Base-by-base conservation (phyloP, 2,329 filamentous ascomycete species). In the Harringtonia lauricola region DNA sequence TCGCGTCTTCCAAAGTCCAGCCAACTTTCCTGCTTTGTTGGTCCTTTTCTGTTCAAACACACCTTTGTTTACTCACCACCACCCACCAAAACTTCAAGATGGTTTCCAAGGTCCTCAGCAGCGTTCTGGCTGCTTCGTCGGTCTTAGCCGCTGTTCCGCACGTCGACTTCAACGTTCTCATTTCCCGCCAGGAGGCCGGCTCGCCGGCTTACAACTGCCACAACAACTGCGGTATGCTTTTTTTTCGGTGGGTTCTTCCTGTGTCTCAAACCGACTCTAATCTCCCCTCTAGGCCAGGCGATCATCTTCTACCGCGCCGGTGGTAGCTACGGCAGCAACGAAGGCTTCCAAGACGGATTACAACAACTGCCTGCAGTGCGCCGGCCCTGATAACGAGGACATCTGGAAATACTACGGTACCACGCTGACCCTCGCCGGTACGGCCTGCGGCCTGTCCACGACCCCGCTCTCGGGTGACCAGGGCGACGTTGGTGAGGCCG, bases 201-300 rank as follows among this genome's bases (percentile, higher is more conserved):
- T 61, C 59, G 10, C 58, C 63, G 3, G 46, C 53, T 1, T 68
- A 65, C 53, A 63, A 66, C 47, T 68, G 65, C 51, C 64, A 67
- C 47, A 60, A 66, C 45, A 64, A 64, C 49, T 68, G 65, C 52
- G 64, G 64, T 65, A 51, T 33, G 60, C 24, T 26, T 26, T 26
- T 10, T 26, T 26, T 26, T 26, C 24, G 6, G 24, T 7, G 15
- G 6, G 24, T 26, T 41, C 36, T 38, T 4, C 13, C 19, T 18
- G 12, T 36, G 12, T n/a, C n/a, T n/a, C n/a, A 6, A 22, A 14
- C 15, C 13, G 22, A 28, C 37, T 45, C 28, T 39, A 35, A 43
- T 43, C 14, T 38, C 36, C 3, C 17, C 17, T 22, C 2, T 19
- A 59, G 53, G 56, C 38, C 51, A 61, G 37, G 64, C 64, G 30